Evolutionary conservation across 768 basidiomycete genomes (phyloP), one percentile per base, ranked within the genome.

Genomic region (Russula sp.): DNA sequence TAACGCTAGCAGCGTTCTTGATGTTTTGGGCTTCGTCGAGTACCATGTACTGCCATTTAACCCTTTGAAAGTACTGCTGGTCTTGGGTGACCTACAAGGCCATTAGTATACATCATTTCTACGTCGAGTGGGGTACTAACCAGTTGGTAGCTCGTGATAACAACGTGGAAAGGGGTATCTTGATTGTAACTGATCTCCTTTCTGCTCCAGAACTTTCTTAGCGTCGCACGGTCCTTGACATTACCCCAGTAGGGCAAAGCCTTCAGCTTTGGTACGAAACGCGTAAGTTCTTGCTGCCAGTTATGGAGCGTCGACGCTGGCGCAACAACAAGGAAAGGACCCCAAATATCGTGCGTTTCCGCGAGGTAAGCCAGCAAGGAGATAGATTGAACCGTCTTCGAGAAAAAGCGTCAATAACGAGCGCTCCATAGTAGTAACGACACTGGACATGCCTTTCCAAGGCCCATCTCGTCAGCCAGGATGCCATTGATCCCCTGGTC

Each of bases 11-110:
- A 27, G 97, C 94, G 71, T 94, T 96, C 80, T 99, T 99, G 81
- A 99, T 98, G 61, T 98, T 98, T 75, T 99, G 97, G 2, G 97
- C 97, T 75, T 99, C 97, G 70, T 99, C 97, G n/a, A 99, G 80
- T 63, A 99, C 85, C 96, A 98, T 98, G 73, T 98, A 99, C 75
- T 99, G 97, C 97, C 97, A 99, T 71, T 94, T 96, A 66, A 98
- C 88, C 44, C 91, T 84, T 71, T 97, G 92, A 76, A 99, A 96
- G 76, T 99, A 97, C 69, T 98, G 92, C 71, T 97, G 94, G 72
- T 98, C 97, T 78, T 92, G 90, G 2, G 93, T 94, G 53, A 96
- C 86, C 91, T 94, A 69, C 0, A 52, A 42, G 9, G 51, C 16
- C 50, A 57, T 59, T 20, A 55, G 49, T 20, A 44, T n/a, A 10